phyloP scores from a whole-genome alignment of 1,139 yeast species.

The Kodamaea alishanica region DNA sequence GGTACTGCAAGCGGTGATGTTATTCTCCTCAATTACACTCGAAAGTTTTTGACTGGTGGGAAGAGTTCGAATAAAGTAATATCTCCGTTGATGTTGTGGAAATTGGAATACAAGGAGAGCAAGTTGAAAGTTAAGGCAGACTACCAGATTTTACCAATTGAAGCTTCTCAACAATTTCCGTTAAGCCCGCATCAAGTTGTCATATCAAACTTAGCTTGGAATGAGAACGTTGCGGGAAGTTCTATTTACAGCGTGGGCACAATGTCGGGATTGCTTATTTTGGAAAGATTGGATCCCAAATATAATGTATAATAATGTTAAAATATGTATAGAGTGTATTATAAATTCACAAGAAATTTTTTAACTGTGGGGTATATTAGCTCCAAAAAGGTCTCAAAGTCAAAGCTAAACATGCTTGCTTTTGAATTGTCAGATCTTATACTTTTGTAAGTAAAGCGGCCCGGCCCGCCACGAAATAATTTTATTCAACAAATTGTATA shows the following conservation, averaged over 20 bases:
- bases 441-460: too few species aligned
- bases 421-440: too few species aligned
- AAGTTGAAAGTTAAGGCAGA: conserved; percentile 23
- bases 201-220: conserved; percentile 61
- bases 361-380: too few species aligned
- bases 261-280: conserved; percentile 60
- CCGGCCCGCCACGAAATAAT: too few species aligned
- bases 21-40: conserved; percentile 31
- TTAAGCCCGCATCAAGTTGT: conserved; percentile 53
- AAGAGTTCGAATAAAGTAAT: conserved; percentile 30
- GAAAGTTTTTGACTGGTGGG: conserved; percentile 35
- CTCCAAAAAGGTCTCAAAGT: too few species aligned
- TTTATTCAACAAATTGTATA: too few species aligned
- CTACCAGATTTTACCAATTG: conserved; percentile 27
- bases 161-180: conserved; percentile 26
- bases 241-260: conserved; percentile 66
- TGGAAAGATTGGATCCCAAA: conserved; percentile 51
- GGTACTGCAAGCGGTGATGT: conserved; percentile 65
- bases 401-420: too few species aligned
- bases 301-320: conserved; percentile 1
- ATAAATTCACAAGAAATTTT: not conserved
- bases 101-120: conserved; percentile 18
- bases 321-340: not conserved
- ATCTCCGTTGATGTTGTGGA: conserved; percentile 38
- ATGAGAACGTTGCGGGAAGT: conserved; percentile 47